phyloP scores from a whole-genome alignment of 2,329 filamentous ascomycete species.

The Talaromyces sp. region DNA sequence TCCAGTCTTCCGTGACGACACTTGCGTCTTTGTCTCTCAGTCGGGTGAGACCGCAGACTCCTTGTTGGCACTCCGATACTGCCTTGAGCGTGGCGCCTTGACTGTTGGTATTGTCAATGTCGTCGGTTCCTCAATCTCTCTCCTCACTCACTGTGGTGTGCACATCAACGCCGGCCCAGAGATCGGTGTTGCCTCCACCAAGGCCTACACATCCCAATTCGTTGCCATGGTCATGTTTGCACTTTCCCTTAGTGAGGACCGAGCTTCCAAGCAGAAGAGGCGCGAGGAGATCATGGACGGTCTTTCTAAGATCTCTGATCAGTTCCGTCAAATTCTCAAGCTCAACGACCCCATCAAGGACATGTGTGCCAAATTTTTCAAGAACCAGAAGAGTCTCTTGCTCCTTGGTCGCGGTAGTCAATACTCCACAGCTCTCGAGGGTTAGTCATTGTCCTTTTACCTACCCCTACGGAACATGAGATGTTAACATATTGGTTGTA shows the following conservation, averaged over 20 bases:
- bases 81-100: constrained; percentile 91
- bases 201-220: constrained; percentile 98
- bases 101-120: constrained; percentile 99
- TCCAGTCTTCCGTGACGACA: constrained; percentile 98
- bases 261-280: constrained; percentile 86
- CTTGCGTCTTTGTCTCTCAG: constrained; percentile 97
- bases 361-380: constrained; percentile 86
- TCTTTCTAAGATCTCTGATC: constrained; percentile 76
- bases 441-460: constrained; percentile 34
- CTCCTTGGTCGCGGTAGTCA: constrained; percentile 92
- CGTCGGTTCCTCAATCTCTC: constrained; percentile 95
- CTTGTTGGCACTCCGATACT: constrained; percentile 94
- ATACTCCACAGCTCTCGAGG: constrained; percentile 90
- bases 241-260: constrained; percentile 90
- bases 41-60: constrained; percentile 98
- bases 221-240: constrained; percentile 99
- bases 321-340: constrained; percentile 88
- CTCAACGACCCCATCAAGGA: constrained; percentile 93
- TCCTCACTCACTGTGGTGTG: constrained; percentile 98
- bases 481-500: constrained; percentile 23
- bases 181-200: constrained; percentile 98
- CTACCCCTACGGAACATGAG: constrained; percentile 16
- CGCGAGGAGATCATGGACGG: constrained; percentile 96
- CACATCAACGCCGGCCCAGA: constrained; percentile 99
- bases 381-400: constrained; percentile 93